Evolutionary conservation across 2,329 filamentous ascomycete species (phyloP).

Genomic region (Orbilia javanica): DNA sequence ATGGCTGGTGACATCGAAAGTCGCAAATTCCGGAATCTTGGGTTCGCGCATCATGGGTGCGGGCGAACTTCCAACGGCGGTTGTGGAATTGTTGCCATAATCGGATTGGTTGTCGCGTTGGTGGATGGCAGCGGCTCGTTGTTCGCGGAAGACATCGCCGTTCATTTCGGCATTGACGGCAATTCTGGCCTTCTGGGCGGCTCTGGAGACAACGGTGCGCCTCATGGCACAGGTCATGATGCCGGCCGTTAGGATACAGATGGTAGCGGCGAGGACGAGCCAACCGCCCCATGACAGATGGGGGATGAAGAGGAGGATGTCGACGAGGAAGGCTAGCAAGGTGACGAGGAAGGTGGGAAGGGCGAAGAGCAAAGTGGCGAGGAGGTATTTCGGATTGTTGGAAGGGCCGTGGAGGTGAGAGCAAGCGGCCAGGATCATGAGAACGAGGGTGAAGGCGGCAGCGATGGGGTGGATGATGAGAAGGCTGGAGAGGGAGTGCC

Average conservation of each 20-base stretch:
- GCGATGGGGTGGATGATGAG: conserved; percentile 94
- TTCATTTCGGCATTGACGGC: conserved; percentile 97
- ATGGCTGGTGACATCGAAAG: conserved; percentile 61
- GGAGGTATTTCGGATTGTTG: conserved; percentile 88
- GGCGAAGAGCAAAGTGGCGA: conserved; percentile 85
- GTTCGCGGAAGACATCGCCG: conserved; percentile 72
- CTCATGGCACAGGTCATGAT: conserved; percentile 96
- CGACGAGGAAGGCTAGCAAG: conserved; percentile 88
- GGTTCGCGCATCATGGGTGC: conserved; percentile 48
- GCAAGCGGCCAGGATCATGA: conserved; percentile 81
- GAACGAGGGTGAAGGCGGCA: conserved; percentile 84
- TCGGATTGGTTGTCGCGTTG: conserved; percentile 14
- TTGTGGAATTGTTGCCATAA: conserved; percentile 18
- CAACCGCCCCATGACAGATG: conserved; percentile 95
- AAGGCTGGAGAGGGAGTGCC: conserved; percentile 82
- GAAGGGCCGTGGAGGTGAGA: conserved; percentile 89
- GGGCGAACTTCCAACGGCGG: conserved; percentile 6
- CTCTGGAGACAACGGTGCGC: conserved; percentile 87
- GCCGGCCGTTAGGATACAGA: conserved; percentile 83
- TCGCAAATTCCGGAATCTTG: conserved; percentile 62
- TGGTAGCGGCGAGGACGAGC: conserved; percentile 88
- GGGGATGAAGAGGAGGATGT: conserved; percentile 93
- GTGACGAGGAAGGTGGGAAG: conserved; percentile 86
- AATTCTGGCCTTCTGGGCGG: conserved; percentile 91
- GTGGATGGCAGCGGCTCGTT: conserved; percentile 44